phyloP scores from a whole-genome alignment of 2,329 filamentous ascomycete genomes.

The Colletotrichum tofieldiae region DNA sequence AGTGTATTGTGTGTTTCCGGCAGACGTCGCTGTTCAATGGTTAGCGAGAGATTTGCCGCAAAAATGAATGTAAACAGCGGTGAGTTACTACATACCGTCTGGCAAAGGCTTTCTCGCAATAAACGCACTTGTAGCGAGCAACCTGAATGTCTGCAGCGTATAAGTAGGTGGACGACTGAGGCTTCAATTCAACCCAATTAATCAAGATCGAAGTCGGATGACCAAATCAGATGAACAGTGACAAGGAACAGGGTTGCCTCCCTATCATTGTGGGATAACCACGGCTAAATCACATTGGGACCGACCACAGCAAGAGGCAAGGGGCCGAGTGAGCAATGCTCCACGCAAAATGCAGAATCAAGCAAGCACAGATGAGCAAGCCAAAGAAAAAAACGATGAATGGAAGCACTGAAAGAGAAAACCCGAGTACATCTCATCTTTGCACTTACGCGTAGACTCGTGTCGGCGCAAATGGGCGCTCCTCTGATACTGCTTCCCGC shows the following conservation, averaged over 20 bases:
- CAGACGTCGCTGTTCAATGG: conserved; percentile 46
- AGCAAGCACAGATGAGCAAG: background rate
- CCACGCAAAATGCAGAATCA: background rate
- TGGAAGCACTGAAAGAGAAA: too few species aligned
- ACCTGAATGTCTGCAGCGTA: conserved; percentile 31
- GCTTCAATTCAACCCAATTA: background rate
- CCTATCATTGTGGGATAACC: background rate
- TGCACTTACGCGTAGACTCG: conserved; percentile 47
- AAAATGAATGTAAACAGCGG: too few species aligned
- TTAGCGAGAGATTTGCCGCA: background rate
- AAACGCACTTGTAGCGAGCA: conserved; percentile 42
- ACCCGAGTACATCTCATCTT: background rate
- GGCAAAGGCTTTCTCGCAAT: conserved; percentile 45
- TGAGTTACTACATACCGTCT: conserved; percentile 40
- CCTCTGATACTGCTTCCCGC: conserved; percentile 48
- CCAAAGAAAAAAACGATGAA: too few species aligned
- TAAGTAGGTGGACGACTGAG: background rate
- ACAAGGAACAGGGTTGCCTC: background rate
- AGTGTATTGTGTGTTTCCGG: conserved; percentile 48
- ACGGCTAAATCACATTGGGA: background rate
- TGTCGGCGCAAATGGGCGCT: conserved; percentile 49
- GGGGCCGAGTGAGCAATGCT: too few species aligned
- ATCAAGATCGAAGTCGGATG: background rate
- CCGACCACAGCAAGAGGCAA: background rate
- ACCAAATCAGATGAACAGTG: background rate